Conservation (phyloP, 306 rosid genomes). For the Medicago arabica region DNA sequence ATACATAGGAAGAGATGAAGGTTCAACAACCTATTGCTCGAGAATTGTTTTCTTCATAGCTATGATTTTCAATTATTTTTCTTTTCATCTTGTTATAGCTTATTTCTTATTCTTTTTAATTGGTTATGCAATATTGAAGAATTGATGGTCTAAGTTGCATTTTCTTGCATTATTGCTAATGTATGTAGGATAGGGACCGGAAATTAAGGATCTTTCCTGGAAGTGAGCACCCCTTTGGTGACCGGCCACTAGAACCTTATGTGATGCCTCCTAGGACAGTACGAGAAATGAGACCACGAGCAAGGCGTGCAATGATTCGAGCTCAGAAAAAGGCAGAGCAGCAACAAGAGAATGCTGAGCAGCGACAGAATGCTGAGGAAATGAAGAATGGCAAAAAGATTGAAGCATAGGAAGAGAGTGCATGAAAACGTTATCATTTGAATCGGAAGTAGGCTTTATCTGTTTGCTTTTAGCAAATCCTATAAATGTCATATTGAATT, state of each 20-base stretch:
- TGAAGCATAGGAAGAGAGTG: slow-evolving; percentile 53
- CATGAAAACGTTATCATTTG: slow-evolving; percentile 43
- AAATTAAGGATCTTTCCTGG: slow-evolving; percentile 85
- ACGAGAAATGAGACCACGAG: slow-evolving; percentile 85
- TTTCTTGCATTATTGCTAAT: slow-evolving; percentile 31
- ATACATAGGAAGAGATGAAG: slow-evolving; percentile 11
- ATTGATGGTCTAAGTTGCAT: slow-evolving; percentile 27
- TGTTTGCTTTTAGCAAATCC: slow-evolving; percentile 25
- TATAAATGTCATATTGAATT: slow-evolving; percentile 12
- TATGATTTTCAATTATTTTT: slow-evolving; percentile 23
- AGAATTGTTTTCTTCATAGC: slow-evolving; percentile 19
- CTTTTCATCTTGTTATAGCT: slow-evolving; percentile 1
- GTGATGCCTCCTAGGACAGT: slow-evolving; percentile 75
- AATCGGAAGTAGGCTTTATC: slow-evolving; percentile 1
- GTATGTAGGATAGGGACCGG: slow-evolving; percentile 88
- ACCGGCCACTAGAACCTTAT: slow-evolving; percentile 79
- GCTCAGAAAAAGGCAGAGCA: slow-evolving; percentile 84
- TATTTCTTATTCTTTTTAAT: not conserved
- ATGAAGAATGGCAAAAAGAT: slow-evolving; percentile 54
- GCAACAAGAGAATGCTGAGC: slow-evolving; percentile 72
- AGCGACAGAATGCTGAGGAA: slow-evolving; percentile 50
- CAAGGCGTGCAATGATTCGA: slow-evolving; percentile 87
- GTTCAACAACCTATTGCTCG: not conserved
- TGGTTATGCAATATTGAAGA: not conserved
- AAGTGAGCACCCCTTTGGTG: slow-evolving; percentile 81